Conservation (phyloP, 495 filamentous ascomycete species). For the Echria macrotheca region DNA sequence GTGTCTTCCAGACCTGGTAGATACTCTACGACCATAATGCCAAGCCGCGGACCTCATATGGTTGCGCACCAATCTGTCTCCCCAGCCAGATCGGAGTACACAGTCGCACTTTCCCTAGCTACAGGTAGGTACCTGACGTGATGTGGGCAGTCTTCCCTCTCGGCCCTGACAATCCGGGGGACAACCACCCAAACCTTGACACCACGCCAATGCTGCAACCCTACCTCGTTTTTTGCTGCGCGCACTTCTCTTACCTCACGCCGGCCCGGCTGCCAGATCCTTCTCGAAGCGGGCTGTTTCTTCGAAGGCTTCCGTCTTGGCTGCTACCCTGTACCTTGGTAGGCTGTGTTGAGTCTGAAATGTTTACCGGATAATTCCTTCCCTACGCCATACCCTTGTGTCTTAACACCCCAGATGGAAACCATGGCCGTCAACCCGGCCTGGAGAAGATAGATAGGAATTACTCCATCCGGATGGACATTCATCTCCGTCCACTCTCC, state of each 20-base stretch:
- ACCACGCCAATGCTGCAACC: not conserved
- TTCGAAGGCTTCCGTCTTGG: not conserved
- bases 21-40: not conserved
- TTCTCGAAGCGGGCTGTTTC: not conserved
- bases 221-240: not conserved
- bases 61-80: no score
- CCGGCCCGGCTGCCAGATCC: not conserved
- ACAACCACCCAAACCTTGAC: no score
- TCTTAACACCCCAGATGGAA: no score
- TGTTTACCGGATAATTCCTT: no score
- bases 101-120: not conserved
- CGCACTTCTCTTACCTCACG: not conserved
- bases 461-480: no score
- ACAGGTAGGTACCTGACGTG: not conserved
- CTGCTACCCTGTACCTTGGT: not conserved
- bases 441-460: no score
- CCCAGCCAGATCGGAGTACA: not conserved
- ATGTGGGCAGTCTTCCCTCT: not conserved
- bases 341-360: no score
- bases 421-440: no score
- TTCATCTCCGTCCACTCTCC: no score
- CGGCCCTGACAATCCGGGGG: not conserved
- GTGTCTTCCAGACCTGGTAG: not conserved
- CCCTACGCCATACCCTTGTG: no score
- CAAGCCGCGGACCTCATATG: no score